Conservation (phyloP, 441 rosid genomes). For the Populus hybrid region DNA sequence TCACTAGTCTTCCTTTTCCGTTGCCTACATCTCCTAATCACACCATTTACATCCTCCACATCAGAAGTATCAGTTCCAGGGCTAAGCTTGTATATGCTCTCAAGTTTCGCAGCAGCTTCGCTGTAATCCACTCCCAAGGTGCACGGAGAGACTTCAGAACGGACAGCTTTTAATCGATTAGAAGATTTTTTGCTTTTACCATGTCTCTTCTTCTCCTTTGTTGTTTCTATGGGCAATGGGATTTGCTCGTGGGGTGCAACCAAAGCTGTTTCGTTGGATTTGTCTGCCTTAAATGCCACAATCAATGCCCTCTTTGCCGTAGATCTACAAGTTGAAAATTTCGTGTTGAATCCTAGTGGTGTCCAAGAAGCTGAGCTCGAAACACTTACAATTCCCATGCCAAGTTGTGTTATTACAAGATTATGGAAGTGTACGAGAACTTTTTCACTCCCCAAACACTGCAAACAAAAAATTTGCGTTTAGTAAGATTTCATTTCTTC, state of each 20-base stretch:
- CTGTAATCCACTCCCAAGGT: slow-evolving; percentile 60
- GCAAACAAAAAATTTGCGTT: slow-evolving; percentile 23
- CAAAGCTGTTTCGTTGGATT: slow-evolving; percentile 41
- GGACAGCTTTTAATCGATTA: neutral
- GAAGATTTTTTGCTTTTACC: slow-evolving; percentile 36
- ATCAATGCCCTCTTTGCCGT: slow-evolving; percentile 41
- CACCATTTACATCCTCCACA: slow-evolving; percentile 33
- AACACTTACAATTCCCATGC: slow-evolving; percentile 83
- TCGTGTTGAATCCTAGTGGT: slow-evolving; percentile 50
- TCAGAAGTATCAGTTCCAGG: slow-evolving; percentile 35
- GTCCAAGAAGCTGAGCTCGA: slow-evolving; percentile 79
- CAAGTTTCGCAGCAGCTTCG: slow-evolving; percentile 91
- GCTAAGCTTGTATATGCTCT: slow-evolving; percentile 75
- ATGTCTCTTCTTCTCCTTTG: slow-evolving; percentile 40
- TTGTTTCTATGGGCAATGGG: slow-evolving; percentile 40
- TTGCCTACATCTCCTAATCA: slow-evolving; percentile 24
- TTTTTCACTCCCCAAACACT: slow-evolving; percentile 22
- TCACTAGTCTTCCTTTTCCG: slow-evolving; percentile 42
- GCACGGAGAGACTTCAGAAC: slow-evolving; percentile 29
- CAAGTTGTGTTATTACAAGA: slow-evolving; percentile 20
- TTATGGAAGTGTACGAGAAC: neutral
- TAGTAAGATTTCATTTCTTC: neutral
- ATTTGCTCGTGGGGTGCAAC: slow-evolving; percentile 40
- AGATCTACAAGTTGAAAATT: slow-evolving; percentile 38
- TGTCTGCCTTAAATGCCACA: slow-evolving; percentile 68